Evolutionary conservation across 768 basidiomycete genomes (phyloP).

Genomic region (Lactarius evosmus): DNA sequence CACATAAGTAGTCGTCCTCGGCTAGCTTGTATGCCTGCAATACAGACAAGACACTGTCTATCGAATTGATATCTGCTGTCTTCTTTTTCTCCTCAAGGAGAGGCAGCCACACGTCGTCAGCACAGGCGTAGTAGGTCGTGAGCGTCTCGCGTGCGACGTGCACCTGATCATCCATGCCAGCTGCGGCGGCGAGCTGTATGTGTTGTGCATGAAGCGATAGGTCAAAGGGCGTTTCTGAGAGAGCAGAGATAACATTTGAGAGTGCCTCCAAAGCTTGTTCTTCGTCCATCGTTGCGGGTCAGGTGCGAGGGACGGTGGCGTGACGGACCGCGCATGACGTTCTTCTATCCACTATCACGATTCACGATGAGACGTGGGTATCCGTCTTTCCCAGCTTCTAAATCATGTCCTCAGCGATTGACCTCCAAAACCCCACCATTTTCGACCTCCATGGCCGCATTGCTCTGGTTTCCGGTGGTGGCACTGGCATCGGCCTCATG

Average conservation of each 20-base stretch:
- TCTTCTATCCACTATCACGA: neutral
- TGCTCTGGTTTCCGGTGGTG: slow-evolving; percentile 31
- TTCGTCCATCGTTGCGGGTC: slow-evolving; percentile 49
- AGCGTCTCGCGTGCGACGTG: slow-evolving; percentile 64
- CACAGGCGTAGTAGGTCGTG: slow-evolving; percentile 56
- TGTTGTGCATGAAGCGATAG: slow-evolving; percentile 64
- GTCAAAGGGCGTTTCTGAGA: slow-evolving; percentile 60
- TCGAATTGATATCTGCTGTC: slow-evolving; percentile 49
- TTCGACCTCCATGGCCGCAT: slow-evolving; percentile 28
- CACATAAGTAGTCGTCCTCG: slow-evolving; percentile 77
- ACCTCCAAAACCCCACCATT: slow-evolving; percentile 14
- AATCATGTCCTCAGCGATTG: slow-evolving; percentile 11
- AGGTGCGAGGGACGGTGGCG: neutral
- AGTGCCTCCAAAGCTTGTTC: slow-evolving; percentile 61
- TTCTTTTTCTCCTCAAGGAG: slow-evolving; percentile 54
- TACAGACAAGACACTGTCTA: slow-evolving; percentile 51
- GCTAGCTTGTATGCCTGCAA: slow-evolving; percentile 62
- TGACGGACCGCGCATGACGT: neutral
- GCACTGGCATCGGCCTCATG: slow-evolving; percentile 50
- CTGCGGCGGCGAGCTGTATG: slow-evolving; percentile 55
- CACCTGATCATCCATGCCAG: slow-evolving; percentile 58
- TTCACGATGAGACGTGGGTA: neutral
- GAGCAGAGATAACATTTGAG: slow-evolving; percentile 51
- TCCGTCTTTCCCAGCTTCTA: neutral
- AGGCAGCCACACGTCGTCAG: slow-evolving; percentile 73